Base-by-base conservation (phyloP, 768 basidiomycete genomes). In the Mycena vitilis region DNA sequence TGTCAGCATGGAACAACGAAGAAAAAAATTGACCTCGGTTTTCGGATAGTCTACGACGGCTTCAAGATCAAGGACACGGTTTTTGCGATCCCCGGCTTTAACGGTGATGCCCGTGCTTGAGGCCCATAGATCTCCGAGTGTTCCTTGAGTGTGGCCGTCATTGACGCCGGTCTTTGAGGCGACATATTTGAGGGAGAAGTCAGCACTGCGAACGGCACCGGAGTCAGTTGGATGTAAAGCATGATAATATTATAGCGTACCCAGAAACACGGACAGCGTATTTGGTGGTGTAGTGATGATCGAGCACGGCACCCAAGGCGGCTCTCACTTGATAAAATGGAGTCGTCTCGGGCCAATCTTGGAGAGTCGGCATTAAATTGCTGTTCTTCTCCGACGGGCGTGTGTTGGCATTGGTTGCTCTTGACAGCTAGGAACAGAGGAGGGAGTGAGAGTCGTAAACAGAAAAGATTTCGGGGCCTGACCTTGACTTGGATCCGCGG, bases 51-150 rank as follows among this genome's bases (percentile, higher is more conserved):
- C 12, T 13, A 61, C 60, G 15, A 61, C 8, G 0, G 48, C 60
- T 12, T 61, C 37, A 13, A 61, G 11, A 42, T 61, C 60, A 1
- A 61, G 60, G 40, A 61, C 36, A 22, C 36, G 2, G n/a, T 22
- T 42, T 20, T 38, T 51, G 36, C 60, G 60, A 25, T 61, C 60
- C 20, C 52, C 52, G 0, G 12, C 16, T 37, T 37, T 40, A 12
- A 61, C 37, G 1, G 36, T 25, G 2, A 61, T 34, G 2, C 60
- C 60, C 2, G 37, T 52, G 48, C 60, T 61, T 20, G 23, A 7
- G n/a, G 12, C 36, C 37, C 48, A 61, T 4, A 61, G 60, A 2
- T 59, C 25, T 15, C 30, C 47, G 9, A 53, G 52, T 13, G 52
- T 53, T 25, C 52, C 52, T 12, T 12, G 20, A 13, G 30, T 53